Percentiles rank a stretch among this genome's conserved stretches.
These are phyloP conservation scores for Aspergillus eucalypticola DNA, from an alignment of 2,329 filamentous ascomycete genomes.

Conservation along the genomic window DNA sequence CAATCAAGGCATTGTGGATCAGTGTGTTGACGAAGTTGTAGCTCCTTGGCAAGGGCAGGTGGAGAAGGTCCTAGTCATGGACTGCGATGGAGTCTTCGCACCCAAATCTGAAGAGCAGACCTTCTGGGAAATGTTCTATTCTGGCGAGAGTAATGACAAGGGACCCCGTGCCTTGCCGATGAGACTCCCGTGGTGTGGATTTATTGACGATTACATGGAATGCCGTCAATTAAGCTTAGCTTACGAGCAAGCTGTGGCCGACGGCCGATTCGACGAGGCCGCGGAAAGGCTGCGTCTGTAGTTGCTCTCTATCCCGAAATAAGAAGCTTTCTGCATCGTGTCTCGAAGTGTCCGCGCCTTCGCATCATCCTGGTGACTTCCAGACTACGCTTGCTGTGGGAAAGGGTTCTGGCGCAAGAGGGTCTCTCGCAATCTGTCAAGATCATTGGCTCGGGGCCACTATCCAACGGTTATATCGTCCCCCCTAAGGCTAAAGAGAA, in stretches of 20 bases:
- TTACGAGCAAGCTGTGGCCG: slow-evolving; percentile 52
- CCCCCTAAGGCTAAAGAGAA: slow-evolving; percentile 53
- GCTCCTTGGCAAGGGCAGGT: no score
- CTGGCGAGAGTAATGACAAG: no score
- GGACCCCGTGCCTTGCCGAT: neutral
- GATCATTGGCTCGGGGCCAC: slow-evolving; percentile 56
- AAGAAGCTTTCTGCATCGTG: slow-evolving; percentile 42
- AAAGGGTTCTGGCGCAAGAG: slow-evolving; percentile 51
- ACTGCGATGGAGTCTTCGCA: no score
- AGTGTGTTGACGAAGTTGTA: no score
- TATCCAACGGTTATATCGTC: slow-evolving; percentile 53
- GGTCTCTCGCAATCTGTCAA: slow-evolving; percentile 46
- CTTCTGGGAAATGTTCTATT: no score
- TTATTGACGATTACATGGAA: slow-evolving; percentile 48
- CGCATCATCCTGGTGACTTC: slow-evolving; percentile 57
- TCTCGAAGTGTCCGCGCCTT: slow-evolving; percentile 39
- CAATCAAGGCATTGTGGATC: slow-evolving; percentile 35
- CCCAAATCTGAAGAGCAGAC: no score
- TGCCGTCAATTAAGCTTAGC: slow-evolving; percentile 56
- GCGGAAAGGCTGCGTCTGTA: slow-evolving; percentile 45
- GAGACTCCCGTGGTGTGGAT: slow-evolving; percentile 21
- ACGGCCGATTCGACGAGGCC: slow-evolving; percentile 44
- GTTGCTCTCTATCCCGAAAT: slow-evolving; percentile 54
- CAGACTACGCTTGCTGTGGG: slow-evolving; percentile 57
- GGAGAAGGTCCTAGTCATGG: no score